A percentile compares a stretch with the other conserved stretches of the same genome.
phyloP scores from a whole-genome alignment of 2,329 filamentous ascomycete species.

The Phaeosphaeria sp. region DNA sequence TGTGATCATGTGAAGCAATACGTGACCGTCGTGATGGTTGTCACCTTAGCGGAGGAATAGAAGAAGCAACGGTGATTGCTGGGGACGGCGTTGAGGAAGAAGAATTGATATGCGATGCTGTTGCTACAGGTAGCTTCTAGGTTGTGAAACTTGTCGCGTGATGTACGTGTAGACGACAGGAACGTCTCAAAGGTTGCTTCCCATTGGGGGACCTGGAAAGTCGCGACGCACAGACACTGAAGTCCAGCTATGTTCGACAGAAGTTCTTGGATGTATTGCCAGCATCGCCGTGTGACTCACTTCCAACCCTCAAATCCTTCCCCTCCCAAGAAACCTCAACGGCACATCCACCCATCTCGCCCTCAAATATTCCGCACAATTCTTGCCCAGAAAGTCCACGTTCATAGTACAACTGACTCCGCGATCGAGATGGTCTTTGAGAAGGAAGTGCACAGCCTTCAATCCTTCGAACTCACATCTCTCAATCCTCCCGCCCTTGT shows the following conservation, averaged over 20 bases:
- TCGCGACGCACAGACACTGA: no score
- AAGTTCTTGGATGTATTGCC: no score
- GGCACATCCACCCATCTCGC: conserved; percentile 28
- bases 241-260: no score
- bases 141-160: background rate
- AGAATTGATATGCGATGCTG: no score
- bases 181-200: background rate
- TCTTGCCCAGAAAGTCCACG: conserved; percentile 37
- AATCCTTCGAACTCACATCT: conserved; percentile 31
- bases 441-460: conserved; percentile 32
- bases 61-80: no score
- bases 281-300: background rate
- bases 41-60: no score
- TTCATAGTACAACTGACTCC: conserved; percentile 34
- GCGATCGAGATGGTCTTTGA: conserved; percentile 34
- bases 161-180: background rate
- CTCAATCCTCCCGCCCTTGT: conserved; percentile 30
- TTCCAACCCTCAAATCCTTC: conserved; percentile 18
- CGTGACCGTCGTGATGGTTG: no score
- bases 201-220: no score
- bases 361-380: conserved; percentile 36
- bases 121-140: no score
- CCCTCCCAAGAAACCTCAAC: conserved; percentile 29
- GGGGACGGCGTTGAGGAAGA: no score
- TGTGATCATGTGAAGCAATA: background rate